Conservation (phyloP, 2,329 filamentous ascomycete species). For the Arthrobotrys pseudoclavata region DNA sequence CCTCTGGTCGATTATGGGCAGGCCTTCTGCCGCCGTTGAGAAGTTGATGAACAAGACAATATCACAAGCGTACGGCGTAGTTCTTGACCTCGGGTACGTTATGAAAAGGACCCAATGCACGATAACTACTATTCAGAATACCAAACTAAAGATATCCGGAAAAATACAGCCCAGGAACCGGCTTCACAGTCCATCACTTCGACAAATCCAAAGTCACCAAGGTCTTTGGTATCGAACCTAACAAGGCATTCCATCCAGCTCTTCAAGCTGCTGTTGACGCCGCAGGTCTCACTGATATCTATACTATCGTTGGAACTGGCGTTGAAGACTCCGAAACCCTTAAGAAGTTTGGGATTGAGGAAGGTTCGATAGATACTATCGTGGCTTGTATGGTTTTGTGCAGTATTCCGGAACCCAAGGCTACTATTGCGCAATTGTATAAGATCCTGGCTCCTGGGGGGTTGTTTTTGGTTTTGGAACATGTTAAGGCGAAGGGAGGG, state of each 20-base stretch:
- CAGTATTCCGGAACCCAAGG: constrained; percentile 68
- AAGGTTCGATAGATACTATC: constrained; percentile 72
- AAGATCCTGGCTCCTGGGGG: constrained; percentile 71
- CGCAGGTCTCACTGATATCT: constrained; percentile 68
- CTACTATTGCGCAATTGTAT: constrained; percentile 69
- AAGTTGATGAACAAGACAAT: constrained; percentile 61
- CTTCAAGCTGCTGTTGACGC: constrained; percentile 67
- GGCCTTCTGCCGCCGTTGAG: constrained; percentile 9
- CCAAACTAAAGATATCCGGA: neutral
- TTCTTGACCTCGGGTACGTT: constrained; percentile 68
- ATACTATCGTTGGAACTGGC: constrained; percentile 69
- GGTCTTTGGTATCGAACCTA: constrained; percentile 73
- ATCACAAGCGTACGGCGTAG: constrained; percentile 66
- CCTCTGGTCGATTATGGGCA: constrained; percentile 43
- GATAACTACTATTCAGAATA: neutral
- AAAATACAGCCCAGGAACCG: constrained; percentile 68
- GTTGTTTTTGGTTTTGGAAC: constrained; percentile 71
- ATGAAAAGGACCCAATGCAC: neutral
- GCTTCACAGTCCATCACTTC: constrained; percentile 70
- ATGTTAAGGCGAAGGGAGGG: constrained; percentile 70
- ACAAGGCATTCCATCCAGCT: constrained; percentile 68
- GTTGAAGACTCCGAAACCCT: constrained; percentile 66
- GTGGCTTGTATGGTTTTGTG: constrained; percentile 72
- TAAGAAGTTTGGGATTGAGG: constrained; percentile 68
- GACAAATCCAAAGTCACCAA: constrained; percentile 66